Evolutionary conservation across 1,284 basidiomycete species (phyloP), one percentile per base, ranked within the genome.

Genomic region (Cryptococcus sp.): DNA sequence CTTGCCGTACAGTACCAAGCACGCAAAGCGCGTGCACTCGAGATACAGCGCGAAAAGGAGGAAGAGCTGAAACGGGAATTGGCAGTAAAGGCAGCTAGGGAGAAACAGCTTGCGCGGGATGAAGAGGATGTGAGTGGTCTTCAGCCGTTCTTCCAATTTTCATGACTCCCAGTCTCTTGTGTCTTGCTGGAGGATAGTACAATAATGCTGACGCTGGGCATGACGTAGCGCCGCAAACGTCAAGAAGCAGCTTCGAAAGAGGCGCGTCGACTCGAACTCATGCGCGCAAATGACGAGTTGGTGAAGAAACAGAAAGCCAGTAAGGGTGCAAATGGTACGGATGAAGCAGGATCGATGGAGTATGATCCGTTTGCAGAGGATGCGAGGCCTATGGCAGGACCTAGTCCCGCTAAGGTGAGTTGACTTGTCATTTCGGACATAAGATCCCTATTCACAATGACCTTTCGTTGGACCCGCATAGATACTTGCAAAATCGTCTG

Each of bases 321-420:
- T 15, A 53, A 47, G 20, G 40, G 22, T 16, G 51, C 40, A 17
- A 47, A 17, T 17, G 49, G 43, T 27, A 58, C 55, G 19, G 50
- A 48, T 23, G 39, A 16, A 3, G 20, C 20, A 22, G 46, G 10
- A 20, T 10, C 11, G 1, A 42, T 57, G 40, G 71, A 69, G 4
- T 76, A 72, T 39, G 64, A 77, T 53, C 74, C 73, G 1, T 77
- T 77, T 57, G 75, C 74, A 10, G 75, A 77, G 55, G 74, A 73
- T 50, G 68, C 62, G 48, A 55, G 50, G 46, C 55, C 52, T 5
- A 22, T 43, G 27, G 47, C 45, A 47, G 45, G 41, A 27, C 47
- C 58, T 5, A 45, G 27, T 17, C 42, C 41, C 3, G 22, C 57
- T 19, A 68, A 66, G 55, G 62, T 63, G 35, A n/a, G 61, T 23